Evolutionary conservation across 345 rosid species (phyloP).

Genomic region (Dimocarpus longan): DNA sequence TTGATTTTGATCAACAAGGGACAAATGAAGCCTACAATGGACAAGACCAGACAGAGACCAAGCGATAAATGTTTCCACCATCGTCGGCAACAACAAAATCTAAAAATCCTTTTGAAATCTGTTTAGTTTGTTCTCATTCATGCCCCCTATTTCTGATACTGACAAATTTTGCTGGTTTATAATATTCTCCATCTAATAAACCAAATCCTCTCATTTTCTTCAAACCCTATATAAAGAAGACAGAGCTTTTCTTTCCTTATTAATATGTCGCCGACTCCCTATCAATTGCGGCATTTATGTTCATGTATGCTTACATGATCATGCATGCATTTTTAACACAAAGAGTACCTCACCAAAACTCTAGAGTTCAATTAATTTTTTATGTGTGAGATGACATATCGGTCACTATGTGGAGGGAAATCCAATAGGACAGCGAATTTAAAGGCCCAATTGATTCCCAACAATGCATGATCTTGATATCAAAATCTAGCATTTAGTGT

Average conservation of each 20-base stretch:
- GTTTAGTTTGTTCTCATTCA: constrained; percentile 23
- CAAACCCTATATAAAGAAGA: constrained; percentile 6
- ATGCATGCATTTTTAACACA: neutral
- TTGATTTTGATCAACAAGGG: constrained; percentile 11
- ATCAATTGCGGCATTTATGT: constrained; percentile 15
- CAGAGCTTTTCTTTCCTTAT: constrained; percentile 14
- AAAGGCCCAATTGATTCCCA: too few relatives aligned
- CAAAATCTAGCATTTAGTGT: too few relatives aligned
- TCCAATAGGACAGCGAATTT: too few relatives aligned
- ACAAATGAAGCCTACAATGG: constrained; percentile 30
- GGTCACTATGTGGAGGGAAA: too few relatives aligned
- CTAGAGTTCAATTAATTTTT: too few relatives aligned
- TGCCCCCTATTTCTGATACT: constrained; percentile 17
- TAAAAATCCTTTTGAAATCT: constrained; percentile 39
- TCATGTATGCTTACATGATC: neutral
- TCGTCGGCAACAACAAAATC: constrained; percentile 46
- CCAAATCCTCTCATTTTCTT: constrained; percentile 20
- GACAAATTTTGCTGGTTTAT: constrained; percentile 37
- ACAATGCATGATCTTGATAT: too few relatives aligned
- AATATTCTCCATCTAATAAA: neutral
- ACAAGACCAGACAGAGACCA: constrained; percentile 6
- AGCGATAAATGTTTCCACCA: constrained; percentile 17
- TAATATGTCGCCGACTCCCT: constrained; percentile 36
- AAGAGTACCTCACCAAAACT: neutral
- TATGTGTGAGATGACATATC: too few relatives aligned